Evolutionary conservation across 306 rosid genomes (phyloP).

Genomic region (Dalbergia cultrata): DNA sequence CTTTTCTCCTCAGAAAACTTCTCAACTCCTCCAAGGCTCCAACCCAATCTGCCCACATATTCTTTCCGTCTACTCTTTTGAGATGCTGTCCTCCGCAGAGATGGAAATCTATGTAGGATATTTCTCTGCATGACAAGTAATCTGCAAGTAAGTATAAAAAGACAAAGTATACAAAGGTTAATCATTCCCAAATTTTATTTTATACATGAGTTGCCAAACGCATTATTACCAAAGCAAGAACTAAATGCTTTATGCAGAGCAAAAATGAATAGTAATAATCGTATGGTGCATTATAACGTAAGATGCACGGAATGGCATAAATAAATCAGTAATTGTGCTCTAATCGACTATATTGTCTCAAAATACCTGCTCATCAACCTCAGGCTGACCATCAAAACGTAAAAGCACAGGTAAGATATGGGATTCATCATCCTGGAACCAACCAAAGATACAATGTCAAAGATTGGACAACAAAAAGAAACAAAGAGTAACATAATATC

Average conservation of each 20-base stretch:
- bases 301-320: too few species aligned
- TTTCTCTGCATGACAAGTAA: slow-evolving; percentile 83
- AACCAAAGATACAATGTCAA: slow-evolving; percentile 53
- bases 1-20: slow-evolving; percentile 81
- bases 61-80: slow-evolving; percentile 81
- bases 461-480: slow-evolving; percentile 6
- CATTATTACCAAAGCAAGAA: too few species aligned
- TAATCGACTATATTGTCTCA: slow-evolving; percentile 41
- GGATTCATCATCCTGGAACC: slow-evolving; percentile 90
- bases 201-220: too few species aligned
- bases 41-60: slow-evolving; percentile 95
- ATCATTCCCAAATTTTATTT: background rate
- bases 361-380: slow-evolving; percentile 94
- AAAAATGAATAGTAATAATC: too few species aligned
- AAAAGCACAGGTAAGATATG: slow-evolving; percentile 93
- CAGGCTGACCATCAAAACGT: slow-evolving; percentile 93
- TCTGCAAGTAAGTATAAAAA: slow-evolving; percentile 38
- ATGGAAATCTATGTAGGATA: slow-evolving; percentile 91
- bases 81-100: slow-evolving; percentile 93
- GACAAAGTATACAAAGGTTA: background rate
- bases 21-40: slow-evolving; percentile 83
- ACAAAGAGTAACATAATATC: slow-evolving; percentile 5
- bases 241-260: too few species aligned
- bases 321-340: background rate
- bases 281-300: too few species aligned